Base-by-base conservation (phyloP, 1,139 yeast species). In the Cylindricascospora bacillispora region DNA sequence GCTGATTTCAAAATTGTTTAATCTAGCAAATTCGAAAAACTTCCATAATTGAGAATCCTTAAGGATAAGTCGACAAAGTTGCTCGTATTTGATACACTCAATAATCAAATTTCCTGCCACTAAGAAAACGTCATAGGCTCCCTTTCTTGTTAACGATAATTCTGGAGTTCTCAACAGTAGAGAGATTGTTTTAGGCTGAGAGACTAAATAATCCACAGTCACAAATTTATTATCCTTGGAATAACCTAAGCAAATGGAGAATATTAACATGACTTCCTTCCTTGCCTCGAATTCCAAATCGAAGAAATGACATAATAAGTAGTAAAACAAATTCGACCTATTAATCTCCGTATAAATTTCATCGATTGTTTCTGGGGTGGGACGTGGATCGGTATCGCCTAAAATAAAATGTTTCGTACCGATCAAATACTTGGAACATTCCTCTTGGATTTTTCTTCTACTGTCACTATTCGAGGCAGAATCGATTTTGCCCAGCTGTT, bases 271-370 rank as follows among this genome's bases (percentile, higher is more conserved):
- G 11, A 83, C 93, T 45, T 81, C 93, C 49, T 86, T 85, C 35
- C 95, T 65, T 24, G 93, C 73, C 51, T 89, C 97, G 54, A 89
- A 86, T 42, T 83, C 95, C 34, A 89, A 63, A 25, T 66, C 65
- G 11, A 61, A 60, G 36, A 89, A 60, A 44, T 74, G 68, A 22
- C 59, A 52, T 13, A 82, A 62, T 35, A 89, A 57, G 22, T 66
- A 63, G 40, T 67, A 68, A 23, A 89, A 65, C 33, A 80, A 62
- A 51, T 85, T 93, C 0, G 80, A 63, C n/a, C 69, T 35, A 56
- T 54, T 33, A 49, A 57, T 49, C 6, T 49, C 52, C 26, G 30
- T 33, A 31, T 49, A 50, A 33, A 79, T 54, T 23, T 59, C 67
- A 7, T 81, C 72, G 24, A 82, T 72, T 38, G 73, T 82, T 45